Percentiles rank a stretch among this genome's conserved stretches.
phyloP scores from a whole-genome alignment of 2,329 filamentous ascomycete species.

The Colletotrichum caudatum region DNA sequence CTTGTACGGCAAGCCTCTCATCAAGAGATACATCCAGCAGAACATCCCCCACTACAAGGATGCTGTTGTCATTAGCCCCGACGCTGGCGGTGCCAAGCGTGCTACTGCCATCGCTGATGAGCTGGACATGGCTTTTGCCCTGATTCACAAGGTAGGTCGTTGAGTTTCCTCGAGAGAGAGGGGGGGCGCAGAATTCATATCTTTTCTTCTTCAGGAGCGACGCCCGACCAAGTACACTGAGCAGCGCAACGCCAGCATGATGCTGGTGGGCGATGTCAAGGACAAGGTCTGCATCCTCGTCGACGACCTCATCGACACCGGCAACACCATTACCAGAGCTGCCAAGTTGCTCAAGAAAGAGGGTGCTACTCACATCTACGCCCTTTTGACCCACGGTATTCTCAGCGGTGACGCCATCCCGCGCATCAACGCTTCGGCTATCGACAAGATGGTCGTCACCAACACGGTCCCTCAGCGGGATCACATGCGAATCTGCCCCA shows the following conservation, averaged over 20 bases:
- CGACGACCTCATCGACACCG: constrained; percentile 95
- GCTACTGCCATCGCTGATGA: constrained; percentile 95
- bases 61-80: constrained; percentile 93
- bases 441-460: constrained; percentile 95
- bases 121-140: constrained; percentile 92
- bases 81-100: constrained; percentile 95
- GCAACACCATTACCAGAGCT: constrained; percentile 95
- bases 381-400: constrained; percentile 93
- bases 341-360: constrained; percentile 97
- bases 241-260: constrained; percentile 93
- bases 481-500: constrained; percentile 80
- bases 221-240: constrained; percentile 89
- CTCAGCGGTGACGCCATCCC: constrained; percentile 95
- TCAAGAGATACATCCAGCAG: constrained; percentile 79
- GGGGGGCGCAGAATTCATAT: constrained; percentile 14
- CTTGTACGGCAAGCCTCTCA: constrained; percentile 84
- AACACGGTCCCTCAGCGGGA: constrained; percentile 94
- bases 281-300: constrained; percentile 88
- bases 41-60: constrained; percentile 87
- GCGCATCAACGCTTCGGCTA: constrained; percentile 89
- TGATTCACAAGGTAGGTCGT: constrained; percentile 92
- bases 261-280: constrained; percentile 89
- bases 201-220: constrained; percentile 73
- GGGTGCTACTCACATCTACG: constrained; percentile 91
- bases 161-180: neutral